These are phyloP conservation scores for Golubevia pallescens DNA, from an alignment of 1,284 basidiomycete genomes.

Conservation along the genomic window DNA sequence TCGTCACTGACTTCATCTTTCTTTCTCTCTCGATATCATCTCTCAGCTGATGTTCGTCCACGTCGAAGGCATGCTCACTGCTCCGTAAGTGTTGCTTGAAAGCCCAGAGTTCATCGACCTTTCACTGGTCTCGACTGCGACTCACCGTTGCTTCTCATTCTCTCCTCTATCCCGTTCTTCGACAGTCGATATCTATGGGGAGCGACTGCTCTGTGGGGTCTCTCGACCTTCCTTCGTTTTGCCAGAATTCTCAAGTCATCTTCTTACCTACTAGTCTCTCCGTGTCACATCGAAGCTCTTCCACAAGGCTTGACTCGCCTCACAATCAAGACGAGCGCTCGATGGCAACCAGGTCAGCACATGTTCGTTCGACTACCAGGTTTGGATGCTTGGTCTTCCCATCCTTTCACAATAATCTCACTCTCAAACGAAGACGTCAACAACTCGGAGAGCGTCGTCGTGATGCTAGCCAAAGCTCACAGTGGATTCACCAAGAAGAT, in stretches of 20 bases:
- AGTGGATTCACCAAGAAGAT: slow-evolving; percentile 27
- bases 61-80: not conserved
- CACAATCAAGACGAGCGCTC: slow-evolving; percentile 29
- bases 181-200: slow-evolving; percentile 18
- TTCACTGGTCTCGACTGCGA: no score
- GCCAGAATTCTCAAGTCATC: slow-evolving; percentile 21
- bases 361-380: slow-evolving; percentile 50
- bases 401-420: slow-evolving; percentile 54
- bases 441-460: slow-evolving; percentile 23
- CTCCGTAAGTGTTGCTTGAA: no score
- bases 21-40: no score
- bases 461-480: slow-evolving; percentile 31
- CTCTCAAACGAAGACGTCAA: slow-evolving; percentile 16
- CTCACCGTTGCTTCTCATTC: no score
- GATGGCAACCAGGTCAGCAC: slow-evolving; percentile 52
- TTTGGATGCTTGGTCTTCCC: slow-evolving; percentile 25
- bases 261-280: slow-evolving; percentile 15
- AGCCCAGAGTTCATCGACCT: no score
- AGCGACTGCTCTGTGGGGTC: slow-evolving; percentile 27
- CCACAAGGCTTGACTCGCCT: slow-evolving; percentile 25
- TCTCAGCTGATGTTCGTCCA: slow-evolving; percentile 36
- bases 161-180: no score
- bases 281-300: slow-evolving; percentile 15
- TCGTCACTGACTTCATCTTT: no score
- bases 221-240: slow-evolving; percentile 28